Percentiles rank a stretch among this genome's conserved stretches.
Conservation (phyloP, 108 stramenopile species). For the Cyclotella baltica region DNA sequence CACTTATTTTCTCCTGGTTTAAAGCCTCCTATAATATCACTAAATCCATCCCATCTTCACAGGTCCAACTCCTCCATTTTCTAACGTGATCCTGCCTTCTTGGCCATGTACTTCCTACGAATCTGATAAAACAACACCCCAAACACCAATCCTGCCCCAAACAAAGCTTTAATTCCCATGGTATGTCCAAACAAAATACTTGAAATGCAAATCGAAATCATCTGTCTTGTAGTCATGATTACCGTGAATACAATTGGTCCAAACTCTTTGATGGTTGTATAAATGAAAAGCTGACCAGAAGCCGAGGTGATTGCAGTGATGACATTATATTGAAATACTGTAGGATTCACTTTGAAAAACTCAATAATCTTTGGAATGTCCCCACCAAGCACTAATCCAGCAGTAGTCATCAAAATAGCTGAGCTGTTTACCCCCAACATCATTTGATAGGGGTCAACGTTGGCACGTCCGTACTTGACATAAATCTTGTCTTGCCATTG, state of each 20-base stretch:
- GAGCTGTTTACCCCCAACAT: constrained; percentile 98
- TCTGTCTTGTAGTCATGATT: constrained; percentile 98
- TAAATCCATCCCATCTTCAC: neutral
- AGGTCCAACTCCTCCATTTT: neutral
- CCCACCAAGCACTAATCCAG: constrained; percentile 89
- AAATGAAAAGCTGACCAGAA: constrained; percentile 94
- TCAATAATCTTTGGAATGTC: constrained; percentile 92
- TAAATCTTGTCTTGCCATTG: constrained; percentile 99
- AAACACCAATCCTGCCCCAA: constrained; percentile 94
- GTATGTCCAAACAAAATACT: constrained; percentile 91
- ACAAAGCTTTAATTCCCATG: constrained; percentile 68
- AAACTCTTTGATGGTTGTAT: constrained; percentile 86
- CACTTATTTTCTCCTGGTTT: too few relatives aligned
- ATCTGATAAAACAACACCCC: constrained; percentile 95
- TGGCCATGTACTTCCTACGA: constrained; percentile 74
- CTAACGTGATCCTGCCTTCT: constrained; percentile 35
- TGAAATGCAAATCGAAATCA: constrained; percentile 95
- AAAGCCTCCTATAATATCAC: too few relatives aligned
- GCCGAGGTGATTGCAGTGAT: constrained; percentile 96
- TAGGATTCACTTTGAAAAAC: constrained; percentile 91
- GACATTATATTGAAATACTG: constrained; percentile 88
- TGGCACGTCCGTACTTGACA: constrained; percentile 86
- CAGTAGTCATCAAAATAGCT: constrained; percentile 91
- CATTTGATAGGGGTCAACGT: constrained; percentile 97
- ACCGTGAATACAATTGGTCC: constrained; percentile 93